A percentile compares a stretch with the other conserved stretches of the same genome.
These are phyloP conservation scores for Pterulicium gracile DNA, from an alignment of 1,284 basidiomycete species.

Conservation along the genomic window DNA sequence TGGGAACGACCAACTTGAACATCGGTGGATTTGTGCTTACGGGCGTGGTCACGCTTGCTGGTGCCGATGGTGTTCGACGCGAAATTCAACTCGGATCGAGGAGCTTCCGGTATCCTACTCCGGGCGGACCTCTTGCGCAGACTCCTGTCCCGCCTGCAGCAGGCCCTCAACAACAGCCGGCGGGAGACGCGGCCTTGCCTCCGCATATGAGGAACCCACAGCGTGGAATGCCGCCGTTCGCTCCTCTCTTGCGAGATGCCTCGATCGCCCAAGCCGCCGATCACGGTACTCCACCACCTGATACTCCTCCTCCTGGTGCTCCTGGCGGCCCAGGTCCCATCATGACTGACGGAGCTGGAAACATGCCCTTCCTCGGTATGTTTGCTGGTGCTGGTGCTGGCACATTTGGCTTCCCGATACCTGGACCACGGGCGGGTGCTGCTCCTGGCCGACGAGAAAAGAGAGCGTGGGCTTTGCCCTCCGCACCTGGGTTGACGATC, in stretches of 20 bases:
- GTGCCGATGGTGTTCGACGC: background rate
- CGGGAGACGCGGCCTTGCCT: no score
- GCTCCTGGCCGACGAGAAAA: slow-evolving; percentile 16
- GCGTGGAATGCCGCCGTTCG: background rate
- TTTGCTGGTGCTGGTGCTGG: no score
- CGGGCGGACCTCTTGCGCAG: background rate
- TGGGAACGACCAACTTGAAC: no score
- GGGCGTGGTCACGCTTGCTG: background rate
- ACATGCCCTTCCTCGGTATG: background rate
- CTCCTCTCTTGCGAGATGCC: background rate
- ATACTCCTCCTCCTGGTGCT: background rate
- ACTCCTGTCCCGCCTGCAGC: background rate
- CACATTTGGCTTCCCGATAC: background rate
- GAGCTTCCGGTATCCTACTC: background rate
- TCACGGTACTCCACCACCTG: background rate
- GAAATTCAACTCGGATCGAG: background rate
- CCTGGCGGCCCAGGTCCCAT: background rate
- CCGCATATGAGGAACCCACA: background rate
- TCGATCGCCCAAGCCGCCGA: background rate
- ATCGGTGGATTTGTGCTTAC: background rate
- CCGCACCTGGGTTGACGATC: slow-evolving; percentile 48
- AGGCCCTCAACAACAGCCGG: no score
- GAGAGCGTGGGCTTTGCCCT: slow-evolving; percentile 36
- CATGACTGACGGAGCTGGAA: background rate
- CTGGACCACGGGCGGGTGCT: background rate